Conservation (phyloP, 225 moss, liverwort and hornwort genomes). For the Lunularia cruciata region DNA sequence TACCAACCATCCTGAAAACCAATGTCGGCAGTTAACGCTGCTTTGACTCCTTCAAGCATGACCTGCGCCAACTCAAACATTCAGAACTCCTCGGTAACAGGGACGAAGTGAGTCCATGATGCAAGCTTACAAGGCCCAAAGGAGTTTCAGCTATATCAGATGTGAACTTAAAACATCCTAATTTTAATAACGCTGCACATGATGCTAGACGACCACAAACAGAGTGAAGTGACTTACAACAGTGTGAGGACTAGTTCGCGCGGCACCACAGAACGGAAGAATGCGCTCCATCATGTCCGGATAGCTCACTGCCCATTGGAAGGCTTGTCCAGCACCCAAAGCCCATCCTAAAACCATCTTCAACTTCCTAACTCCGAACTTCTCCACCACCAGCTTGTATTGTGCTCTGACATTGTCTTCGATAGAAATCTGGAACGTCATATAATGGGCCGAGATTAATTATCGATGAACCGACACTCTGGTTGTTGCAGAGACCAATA, state of each 20-base stretch:
- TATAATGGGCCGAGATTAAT: not conserved
- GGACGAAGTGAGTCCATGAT: no score
- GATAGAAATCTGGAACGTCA: constrained; percentile 42
- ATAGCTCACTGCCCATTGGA: constrained; percentile 67
- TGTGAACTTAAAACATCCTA: no score
- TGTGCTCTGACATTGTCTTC: constrained; percentile 67
- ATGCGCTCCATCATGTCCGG: constrained; percentile 72
- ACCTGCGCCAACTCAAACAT: constrained; percentile 35
- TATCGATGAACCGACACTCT: not conserved
- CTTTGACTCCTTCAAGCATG: constrained; percentile 62
- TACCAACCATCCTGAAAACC: constrained; percentile 67
- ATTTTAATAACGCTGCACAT: no score
- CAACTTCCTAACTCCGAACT: constrained; percentile 55
- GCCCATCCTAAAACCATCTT: constrained; percentile 66
- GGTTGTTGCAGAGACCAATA: no score
- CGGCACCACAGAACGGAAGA: constrained; percentile 65
- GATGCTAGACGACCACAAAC: not conserved
- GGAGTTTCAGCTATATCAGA: no score
- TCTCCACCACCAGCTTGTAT: constrained; percentile 58
- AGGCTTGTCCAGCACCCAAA: constrained; percentile 59
- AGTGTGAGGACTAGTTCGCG: constrained; percentile 63
- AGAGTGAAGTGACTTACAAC: constrained; percentile 35
- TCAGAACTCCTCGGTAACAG: no score
- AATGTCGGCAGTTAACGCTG: constrained; percentile 53
- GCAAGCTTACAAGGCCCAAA: no score